Evolutionary conservation across 306 rosid genomes (phyloP).

Genomic region (Gleditsia sinensis): DNA sequence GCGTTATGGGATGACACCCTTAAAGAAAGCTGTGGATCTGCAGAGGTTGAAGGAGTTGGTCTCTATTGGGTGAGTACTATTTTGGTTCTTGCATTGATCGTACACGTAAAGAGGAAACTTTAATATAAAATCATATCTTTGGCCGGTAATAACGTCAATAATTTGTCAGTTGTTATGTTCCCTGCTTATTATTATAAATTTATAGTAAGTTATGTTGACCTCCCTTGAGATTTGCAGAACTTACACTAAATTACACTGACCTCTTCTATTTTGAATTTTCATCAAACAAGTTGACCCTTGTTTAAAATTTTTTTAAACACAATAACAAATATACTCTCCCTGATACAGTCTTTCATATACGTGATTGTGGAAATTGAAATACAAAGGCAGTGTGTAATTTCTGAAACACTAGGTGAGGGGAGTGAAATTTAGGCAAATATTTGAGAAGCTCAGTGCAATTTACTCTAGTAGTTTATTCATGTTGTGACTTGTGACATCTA

Average conservation of each 20-base stretch:
- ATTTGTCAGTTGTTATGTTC: neutral
- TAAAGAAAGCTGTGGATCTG: slow-evolving; percentile 81
- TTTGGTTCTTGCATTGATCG: slow-evolving; percentile 5
- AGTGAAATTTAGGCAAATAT: neutral
- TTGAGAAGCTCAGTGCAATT: no score
- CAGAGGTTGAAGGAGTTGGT: slow-evolving; percentile 69
- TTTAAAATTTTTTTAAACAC: no score
- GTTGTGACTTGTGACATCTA: neutral
- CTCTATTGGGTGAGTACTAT: slow-evolving; percentile 66
- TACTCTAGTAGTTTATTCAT: neutral
- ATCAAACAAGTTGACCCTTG: neutral
- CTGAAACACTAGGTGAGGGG: neutral
- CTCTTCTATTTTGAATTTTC: neutral
- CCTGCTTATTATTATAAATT: slow-evolving; percentile 1
- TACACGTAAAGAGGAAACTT: neutral
- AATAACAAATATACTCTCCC: no score
- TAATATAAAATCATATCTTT: slow-evolving; percentile 5
- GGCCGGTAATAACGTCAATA: neutral
- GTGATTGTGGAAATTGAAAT: neutral
- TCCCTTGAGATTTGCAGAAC: neutral
- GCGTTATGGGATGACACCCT: slow-evolving; percentile 70
- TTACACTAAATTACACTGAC: neutral
- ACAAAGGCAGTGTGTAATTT: neutral
- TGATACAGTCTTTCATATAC: neutral
- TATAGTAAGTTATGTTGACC: neutral